Conservation (phyloP, 2,329 filamentous ascomycete species). For the Fusarium globosum region DNA sequence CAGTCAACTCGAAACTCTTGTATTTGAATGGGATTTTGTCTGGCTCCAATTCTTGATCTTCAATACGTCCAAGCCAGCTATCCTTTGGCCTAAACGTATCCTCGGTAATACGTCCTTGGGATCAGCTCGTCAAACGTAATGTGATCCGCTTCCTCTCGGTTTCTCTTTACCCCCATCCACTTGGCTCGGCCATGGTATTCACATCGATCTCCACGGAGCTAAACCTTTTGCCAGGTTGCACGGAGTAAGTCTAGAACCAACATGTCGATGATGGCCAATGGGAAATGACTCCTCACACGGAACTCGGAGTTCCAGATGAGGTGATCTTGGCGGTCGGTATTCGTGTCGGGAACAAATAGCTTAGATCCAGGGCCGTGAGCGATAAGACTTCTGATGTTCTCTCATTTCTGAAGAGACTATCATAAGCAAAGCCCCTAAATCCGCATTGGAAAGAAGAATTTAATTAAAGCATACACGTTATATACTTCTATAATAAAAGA, state of each 20-base stretch:
- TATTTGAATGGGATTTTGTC: neutral
- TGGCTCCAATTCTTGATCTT: neutral
- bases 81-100: neutral
- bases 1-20: neutral
- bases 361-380: neutral
- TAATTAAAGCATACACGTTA: no score
- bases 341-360: neutral
- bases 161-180: constrained; percentile 15
- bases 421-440: no score
- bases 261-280: constrained; percentile 9
- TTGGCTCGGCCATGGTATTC: constrained; percentile 7
- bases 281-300: neutral
- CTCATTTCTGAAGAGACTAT: neutral
- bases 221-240: constrained; percentile 15
- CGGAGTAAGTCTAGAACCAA: constrained; percentile 2
- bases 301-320: constrained; percentile 15
- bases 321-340: constrained; percentile 3
- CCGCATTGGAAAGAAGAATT: no score
- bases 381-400: neutral
- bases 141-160: constrained; percentile 5
- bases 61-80: neutral
- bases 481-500: neutral
- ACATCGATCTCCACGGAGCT: constrained; percentile 27
- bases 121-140: constrained; percentile 25
- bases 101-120: constrained; percentile 13